These are phyloP conservation scores for sorghum (Sorghum bicolor) DNA, from an alignment of 176 grass and related monocot genomes.

Conservation along the genomic window Sorghum_bicolor_NCBIv3 NC_012877.2:1805001-1805500, in stretches of 20 bases:
- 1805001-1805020: not conserved
- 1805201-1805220: no score
- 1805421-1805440: not conserved
- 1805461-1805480: slow-evolving; percentile 21
- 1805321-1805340: not conserved
- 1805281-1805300: not conserved
- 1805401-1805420: not conserved
- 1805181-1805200: not conserved
- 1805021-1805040: not conserved
- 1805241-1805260: no score
- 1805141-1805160: not conserved
- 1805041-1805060: not conserved
- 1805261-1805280: not conserved
- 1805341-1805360: not conserved
- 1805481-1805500: not conserved
- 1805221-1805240: no score
- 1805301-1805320: slow-evolving; percentile 10
- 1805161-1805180: not conserved
- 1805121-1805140: not conserved
- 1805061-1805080: not conserved
- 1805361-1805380: not conserved
- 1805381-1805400: not conserved
- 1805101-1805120: not conserved
- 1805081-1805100: not conserved
- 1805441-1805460: not conserved